Evolutionary conservation across 2,329 filamentous ascomycete species (phyloP), one percentile per base, ranked within the genome.

Genomic region (Xylariaceae sp.): DNA sequence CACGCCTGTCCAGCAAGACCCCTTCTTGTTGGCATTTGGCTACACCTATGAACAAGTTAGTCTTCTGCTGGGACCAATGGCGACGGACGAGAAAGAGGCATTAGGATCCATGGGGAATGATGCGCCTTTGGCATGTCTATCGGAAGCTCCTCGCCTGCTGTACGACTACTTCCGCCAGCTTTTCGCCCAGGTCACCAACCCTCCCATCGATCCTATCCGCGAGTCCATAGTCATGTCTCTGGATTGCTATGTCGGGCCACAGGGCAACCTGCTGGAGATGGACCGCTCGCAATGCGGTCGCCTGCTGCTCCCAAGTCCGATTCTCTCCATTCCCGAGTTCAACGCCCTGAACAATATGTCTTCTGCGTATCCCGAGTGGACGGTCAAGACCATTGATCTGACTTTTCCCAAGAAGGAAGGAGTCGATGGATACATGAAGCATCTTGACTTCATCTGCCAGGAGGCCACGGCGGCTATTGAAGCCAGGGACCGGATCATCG

Each of bases 191-290:
- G 90, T 96, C 58, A 96, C 90, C 42, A 96, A 96, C 62, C 90
- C 90, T 47, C 90, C 90, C 11, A 96, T 96, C 54, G 90, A 96
- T 55, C 90, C 90, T 19, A 96, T 96, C 50, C 77, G 90, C 61
- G 90, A 96, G 70, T 90, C 89, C 18, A 92, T 95, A 52, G 90
- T 96, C 61, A 96, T 96, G 90, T 95, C 90, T 36, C 67, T 96
- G 25, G 89, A 94, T 57, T 93, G 90, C 52, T 96, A 95, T 56
- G 85, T 96, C 48, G 90, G 90, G 31, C 90, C 90, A 29, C 90
- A 96, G 63, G 90, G 90, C 38, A 96, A 96, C 57, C 67, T 96
- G 37, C 70, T 95, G 19, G 89, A 94, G 64, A 95, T 96, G 84
- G 82, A 94, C 52, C 65, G 85, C 37, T 81, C 82, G 18, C 90